Evolutionary conservation across 2,329 filamentous ascomycete species (phyloP), one percentile per base, ranked within the genome.

Genomic region (Aspergillus felis): DNA sequence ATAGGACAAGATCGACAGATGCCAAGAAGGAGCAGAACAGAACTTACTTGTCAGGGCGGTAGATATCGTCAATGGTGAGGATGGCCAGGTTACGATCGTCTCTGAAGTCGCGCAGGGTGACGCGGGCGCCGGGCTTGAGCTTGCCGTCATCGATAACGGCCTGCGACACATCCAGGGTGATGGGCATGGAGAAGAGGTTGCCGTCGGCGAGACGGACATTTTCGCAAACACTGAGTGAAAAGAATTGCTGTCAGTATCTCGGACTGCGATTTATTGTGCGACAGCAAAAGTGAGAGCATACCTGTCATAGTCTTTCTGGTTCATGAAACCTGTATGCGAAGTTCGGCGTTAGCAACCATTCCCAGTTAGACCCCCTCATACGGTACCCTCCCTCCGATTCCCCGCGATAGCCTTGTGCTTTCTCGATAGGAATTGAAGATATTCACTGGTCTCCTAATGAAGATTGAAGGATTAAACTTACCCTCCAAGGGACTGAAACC

Each of bases 401-500:
- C 42, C 41, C 41, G 20, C n/a, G 8, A 46, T 10, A 24, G 20
- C 42, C n/a, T 20, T 20, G 42, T 46, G 42, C 42, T 2, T 14
- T 14, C 32, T 38, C 32, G 32, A 38, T 3, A 35, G 32, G 0
- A 35, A 35, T 35, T 17, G 12, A 35, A 35, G 12, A 35, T 17
- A 2, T 6, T 17, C 32, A 17, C 32, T n/a, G 32, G 14, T 17
- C 32, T 25, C 27, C 42, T 29, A 20, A 22, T 10, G 51, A 41
- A 50, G 42, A 20, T 32, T 8, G 28, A 12, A 41, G 41, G 55
- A 54, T 57, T 58, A 44, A 64, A 83, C 86, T 62, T 70, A 95
- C 92, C 94, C 86, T 99, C 93, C 44, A 99, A 86, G 58, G 94
- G 94, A 64, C 92, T 97, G 82, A 99, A 99, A 65, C 94, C 94